A percentile compares a stretch with the other conserved stretches of the same genome.
These are phyloP conservation scores for Secale cereale DNA, from an alignment of 176 grass and related monocot genomes.

Conservation along the genomic window DNA sequence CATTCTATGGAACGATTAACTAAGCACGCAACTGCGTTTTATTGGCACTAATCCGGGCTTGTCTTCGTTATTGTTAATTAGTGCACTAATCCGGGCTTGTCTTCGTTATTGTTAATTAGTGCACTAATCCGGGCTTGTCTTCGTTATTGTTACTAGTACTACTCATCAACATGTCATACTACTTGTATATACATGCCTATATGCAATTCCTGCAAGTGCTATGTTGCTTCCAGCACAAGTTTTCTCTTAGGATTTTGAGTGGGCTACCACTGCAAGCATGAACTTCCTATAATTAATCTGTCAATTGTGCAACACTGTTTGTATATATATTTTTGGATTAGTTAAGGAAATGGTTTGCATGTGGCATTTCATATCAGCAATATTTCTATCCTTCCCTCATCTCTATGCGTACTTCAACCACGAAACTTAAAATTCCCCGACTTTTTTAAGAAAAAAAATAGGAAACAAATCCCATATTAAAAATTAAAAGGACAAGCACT, in stretches of 20 bases:
- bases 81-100: background rate
- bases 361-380: background rate
- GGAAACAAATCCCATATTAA: too few relatives aligned
- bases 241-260: background rate
- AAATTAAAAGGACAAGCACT: background rate
- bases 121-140: too few relatives aligned
- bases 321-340: background rate
- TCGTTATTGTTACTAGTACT: background rate
- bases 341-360: background rate
- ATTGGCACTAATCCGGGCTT: background rate
- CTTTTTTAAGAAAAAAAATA: too few relatives aligned
- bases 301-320: background rate
- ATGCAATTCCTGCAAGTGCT: background rate
- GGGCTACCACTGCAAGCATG: background rate
- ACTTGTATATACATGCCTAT: background rate
- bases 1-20: slow-evolving; percentile 10
- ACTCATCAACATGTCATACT: background rate
- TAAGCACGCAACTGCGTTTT: slow-evolving; percentile 15
- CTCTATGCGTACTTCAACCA: background rate
- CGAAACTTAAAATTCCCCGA: background rate
- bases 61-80: background rate
- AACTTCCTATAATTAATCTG: background rate
- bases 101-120: background rate
- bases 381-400: background rate
- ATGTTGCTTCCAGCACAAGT: background rate